Evolutionary conservation across 2,329 filamentous ascomycete species (phyloP).

Genomic region (Teratosphaeria epicoccoides): DNA sequence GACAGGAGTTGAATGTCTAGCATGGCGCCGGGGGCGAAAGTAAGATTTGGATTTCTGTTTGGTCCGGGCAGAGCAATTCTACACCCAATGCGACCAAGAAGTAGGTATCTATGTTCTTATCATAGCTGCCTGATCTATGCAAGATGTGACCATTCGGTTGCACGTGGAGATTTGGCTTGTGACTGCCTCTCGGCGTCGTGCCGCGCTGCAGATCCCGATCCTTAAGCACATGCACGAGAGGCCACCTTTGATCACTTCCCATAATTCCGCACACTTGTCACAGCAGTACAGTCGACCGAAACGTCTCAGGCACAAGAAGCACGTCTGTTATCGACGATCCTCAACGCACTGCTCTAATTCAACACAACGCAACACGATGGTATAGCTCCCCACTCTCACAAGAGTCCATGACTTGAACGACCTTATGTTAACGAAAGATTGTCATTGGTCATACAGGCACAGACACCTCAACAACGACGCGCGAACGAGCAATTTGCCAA

Average conservation of each 20-base stretch:
- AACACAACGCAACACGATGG: background rate
- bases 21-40: background rate
- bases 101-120: no score
- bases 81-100: background rate
- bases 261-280: background rate
- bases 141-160: no score
- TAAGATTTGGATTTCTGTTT: background rate
- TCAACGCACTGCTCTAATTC: background rate
- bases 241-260: background rate
- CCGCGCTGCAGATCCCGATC: background rate
- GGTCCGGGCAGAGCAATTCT: background rate
- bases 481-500: conserved; percentile 71
- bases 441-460: conserved; percentile 1
- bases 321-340: background rate
- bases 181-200: background rate
- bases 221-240: background rate
- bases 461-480: conserved; percentile 67
- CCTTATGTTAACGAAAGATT: no score
- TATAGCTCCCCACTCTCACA: background rate
- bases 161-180: background rate
- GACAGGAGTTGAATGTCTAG: background rate
- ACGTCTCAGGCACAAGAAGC: no score
- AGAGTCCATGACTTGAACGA: no score
- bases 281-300: background rate
- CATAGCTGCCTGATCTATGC: no score